Evolutionary conservation across 2,329 filamentous ascomycete species (phyloP).

Genomic region (Alternaria dauci): DNA sequence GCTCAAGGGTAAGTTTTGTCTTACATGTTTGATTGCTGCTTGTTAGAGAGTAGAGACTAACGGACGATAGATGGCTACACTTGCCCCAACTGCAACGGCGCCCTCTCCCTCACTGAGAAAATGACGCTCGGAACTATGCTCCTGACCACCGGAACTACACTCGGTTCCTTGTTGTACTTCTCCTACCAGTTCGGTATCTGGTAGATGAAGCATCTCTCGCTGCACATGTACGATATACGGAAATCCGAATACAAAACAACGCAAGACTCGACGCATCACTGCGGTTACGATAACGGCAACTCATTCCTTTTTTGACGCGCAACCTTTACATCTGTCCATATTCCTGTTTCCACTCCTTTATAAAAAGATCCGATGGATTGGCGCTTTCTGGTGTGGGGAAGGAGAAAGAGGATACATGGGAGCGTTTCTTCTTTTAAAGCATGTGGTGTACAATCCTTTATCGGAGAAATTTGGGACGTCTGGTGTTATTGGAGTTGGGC

Average conservation of each 20-base stretch:
- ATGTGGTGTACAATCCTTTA: background rate
- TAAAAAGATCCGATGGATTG: background rate
- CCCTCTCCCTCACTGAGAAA: slow-evolving; percentile 61
- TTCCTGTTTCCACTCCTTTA: slow-evolving; percentile 27
- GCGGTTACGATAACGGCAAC: slow-evolving; percentile 30
- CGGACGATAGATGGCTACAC: slow-evolving; percentile 54
- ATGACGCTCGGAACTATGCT: slow-evolving; percentile 65
- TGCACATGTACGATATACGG: slow-evolving; percentile 1
- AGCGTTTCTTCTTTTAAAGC: background rate
- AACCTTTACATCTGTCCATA: slow-evolving; percentile 32
- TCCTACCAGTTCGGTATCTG: slow-evolving; percentile 55
- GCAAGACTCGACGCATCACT: slow-evolving; percentile 8
- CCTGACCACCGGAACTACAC: slow-evolving; percentile 64
- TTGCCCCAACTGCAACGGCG: slow-evolving; percentile 66
- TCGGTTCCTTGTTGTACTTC: slow-evolving; percentile 66
- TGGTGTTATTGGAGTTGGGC: background rate
- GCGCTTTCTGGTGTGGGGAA: background rate
- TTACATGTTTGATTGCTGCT: background rate
- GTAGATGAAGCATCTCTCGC: slow-evolving; percentile 22
- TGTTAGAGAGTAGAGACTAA: slow-evolving; percentile 11
- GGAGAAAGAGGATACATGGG: too few relatives aligned
- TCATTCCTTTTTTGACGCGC: slow-evolving; percentile 17
- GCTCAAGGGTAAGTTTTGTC: slow-evolving; percentile 55
- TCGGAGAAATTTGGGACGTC: background rate
- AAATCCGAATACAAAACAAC: background rate